These are phyloP conservation scores for Alternaria solani DNA, from an alignment of 2,329 filamentous ascomycete genomes.

Conservation along the genomic window DNA sequence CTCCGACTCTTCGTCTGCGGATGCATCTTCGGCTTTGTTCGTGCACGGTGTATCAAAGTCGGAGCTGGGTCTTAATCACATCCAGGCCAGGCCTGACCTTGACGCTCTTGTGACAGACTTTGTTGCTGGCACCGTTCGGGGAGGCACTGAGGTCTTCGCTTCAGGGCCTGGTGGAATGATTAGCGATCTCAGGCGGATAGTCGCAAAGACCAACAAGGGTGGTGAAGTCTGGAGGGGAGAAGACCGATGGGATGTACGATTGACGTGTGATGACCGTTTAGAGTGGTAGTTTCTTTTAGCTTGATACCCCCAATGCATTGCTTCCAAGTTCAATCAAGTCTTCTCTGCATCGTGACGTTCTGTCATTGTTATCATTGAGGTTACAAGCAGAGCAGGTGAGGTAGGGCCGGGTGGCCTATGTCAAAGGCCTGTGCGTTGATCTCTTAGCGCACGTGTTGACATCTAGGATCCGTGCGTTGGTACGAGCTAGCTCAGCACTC, in stretches of 20 bases:
- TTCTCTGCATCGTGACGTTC: not conserved
- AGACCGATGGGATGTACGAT: conserved; percentile 39
- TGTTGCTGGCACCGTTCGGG: conserved; percentile 31
- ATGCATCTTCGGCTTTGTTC: conserved; percentile 34
- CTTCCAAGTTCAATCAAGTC: not conserved
- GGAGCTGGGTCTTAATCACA: conserved; percentile 36
- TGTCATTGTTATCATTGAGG: not conserved
- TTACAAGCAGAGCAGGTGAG: not conserved
- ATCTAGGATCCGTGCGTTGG: not conserved
- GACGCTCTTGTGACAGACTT: conserved; percentile 33
- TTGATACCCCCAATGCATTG: conserved; percentile 34
- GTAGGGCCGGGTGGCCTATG: not conserved
- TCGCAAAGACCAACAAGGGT: conserved; percentile 44
- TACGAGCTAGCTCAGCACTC: not conserved
- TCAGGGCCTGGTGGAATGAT: conserved; percentile 45
- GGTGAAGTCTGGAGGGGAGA: conserved; percentile 45
- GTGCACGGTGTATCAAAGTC: conserved; percentile 42
- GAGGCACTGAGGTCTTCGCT: conserved; percentile 42
- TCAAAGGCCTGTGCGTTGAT: not conserved
- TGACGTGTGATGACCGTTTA: conserved; percentile 45
- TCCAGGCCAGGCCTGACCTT: conserved; percentile 35
- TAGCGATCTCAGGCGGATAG: conserved; percentile 42
- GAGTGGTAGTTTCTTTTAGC: conserved; percentile 36
- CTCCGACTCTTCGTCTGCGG: conserved; percentile 26
- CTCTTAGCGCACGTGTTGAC: not conserved